Percentiles rank a stretch among this genome's conserved stretches.
Evolutionary conservation across 179 eudicot genomes (phyloP).

Genomic region (Nepenthes alata): DNA sequence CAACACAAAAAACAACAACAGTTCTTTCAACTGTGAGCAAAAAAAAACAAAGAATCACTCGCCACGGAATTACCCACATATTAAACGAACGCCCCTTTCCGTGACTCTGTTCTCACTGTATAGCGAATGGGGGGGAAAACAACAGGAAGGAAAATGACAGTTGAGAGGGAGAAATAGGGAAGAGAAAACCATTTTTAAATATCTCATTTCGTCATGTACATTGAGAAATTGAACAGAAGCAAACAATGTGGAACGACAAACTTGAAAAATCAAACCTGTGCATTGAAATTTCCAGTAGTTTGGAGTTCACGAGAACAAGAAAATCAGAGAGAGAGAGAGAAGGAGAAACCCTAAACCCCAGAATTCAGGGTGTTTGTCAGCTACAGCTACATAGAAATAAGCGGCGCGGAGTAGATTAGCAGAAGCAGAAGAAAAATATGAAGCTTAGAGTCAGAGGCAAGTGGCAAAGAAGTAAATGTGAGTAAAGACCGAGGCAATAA

Average conservation of each 20-base stretch:
- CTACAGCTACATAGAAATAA: neutral
- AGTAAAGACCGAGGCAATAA: no score
- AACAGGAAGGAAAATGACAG: slow-evolving; percentile 14
- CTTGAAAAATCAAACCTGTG: slow-evolving; percentile 14
- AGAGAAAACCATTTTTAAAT: slow-evolving; percentile 9
- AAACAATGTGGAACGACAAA: slow-evolving; percentile 9
- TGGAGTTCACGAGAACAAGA: slow-evolving; percentile 28
- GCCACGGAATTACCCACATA: slow-evolving; percentile 10
- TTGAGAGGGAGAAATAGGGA: slow-evolving; percentile 10
- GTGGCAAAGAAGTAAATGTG: no score
- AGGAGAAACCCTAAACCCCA: slow-evolving; percentile 12
- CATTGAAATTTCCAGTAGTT: slow-evolving; percentile 17
- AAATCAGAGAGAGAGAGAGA: slow-evolving; percentile 9
- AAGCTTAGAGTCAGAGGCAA: no score
- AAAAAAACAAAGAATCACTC: neutral
- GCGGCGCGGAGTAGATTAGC: no score
- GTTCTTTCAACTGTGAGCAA: no score
- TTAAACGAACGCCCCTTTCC: slow-evolving; percentile 2
- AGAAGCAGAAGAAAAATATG: no score
- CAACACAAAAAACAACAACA: neutral
- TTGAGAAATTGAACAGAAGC: slow-evolving; percentile 21
- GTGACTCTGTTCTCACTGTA: neutral
- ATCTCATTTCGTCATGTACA: neutral
- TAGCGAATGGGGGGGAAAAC: slow-evolving; percentile 15
- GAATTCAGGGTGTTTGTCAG: slow-evolving; percentile 4